Evolutionary conservation across 768 basidiomycete species (phyloP).

Genomic region (Kwoniella europaea): DNA sequence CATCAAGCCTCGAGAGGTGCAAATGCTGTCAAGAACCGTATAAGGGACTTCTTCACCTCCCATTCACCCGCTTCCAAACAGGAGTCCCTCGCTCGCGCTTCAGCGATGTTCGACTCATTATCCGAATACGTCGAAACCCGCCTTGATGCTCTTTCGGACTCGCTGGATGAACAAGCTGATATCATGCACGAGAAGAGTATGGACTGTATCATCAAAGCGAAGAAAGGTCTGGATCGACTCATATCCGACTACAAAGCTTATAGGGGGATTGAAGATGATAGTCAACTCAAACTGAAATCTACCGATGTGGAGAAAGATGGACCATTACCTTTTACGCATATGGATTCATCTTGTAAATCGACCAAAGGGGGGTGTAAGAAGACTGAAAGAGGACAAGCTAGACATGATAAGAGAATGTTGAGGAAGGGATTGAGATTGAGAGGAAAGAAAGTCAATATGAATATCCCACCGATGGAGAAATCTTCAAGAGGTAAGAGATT

Average conservation of each 20-base stretch:
- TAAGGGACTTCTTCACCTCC: conserved; percentile 6
- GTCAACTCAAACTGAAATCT: neutral
- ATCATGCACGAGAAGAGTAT: conserved; percentile 23
- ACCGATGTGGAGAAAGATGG: conserved; percentile 21
- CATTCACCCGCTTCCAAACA: neutral
- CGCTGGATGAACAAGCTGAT: conserved; percentile 19
- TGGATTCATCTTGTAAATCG: neutral
- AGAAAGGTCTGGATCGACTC: conserved; percentile 19
- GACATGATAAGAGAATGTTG: neutral
- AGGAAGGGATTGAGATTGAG: neutral
- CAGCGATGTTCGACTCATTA: conserved; percentile 18
- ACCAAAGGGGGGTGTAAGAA: neutral
- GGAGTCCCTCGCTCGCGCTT: neutral
- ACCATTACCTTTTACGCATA: conserved; percentile 23
- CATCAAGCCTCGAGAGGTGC: conserved; percentile 16
- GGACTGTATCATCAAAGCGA: conserved; percentile 21
- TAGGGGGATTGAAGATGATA: neutral
- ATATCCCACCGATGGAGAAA: conserved; percentile 13
- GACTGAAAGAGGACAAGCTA: neutral
- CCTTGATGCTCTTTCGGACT: conserved; percentile 17
- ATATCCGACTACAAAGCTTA: conserved; percentile 14
- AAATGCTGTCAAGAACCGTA: neutral
- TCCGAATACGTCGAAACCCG: conserved; percentile 12
- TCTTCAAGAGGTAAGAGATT: conserved; percentile 18
- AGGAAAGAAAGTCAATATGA: conserved; percentile 13